Evolutionary conservation across 1,284 basidiomycete species (phyloP), one percentile per base, ranked within the genome.

Genomic region (Cutaneotrichosporon cyanovorans): DNA sequence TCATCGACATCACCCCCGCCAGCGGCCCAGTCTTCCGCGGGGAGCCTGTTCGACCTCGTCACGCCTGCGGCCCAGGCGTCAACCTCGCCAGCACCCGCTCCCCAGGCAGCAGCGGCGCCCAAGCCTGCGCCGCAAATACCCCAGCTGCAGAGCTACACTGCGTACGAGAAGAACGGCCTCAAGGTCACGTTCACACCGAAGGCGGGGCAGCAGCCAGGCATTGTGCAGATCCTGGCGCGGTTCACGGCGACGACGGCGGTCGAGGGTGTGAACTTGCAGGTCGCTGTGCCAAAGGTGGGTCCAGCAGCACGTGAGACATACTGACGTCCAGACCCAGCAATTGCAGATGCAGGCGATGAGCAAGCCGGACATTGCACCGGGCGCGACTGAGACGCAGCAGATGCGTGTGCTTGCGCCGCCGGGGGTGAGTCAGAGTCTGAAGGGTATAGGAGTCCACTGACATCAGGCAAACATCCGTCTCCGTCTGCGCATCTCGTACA

Each of bases 281-380:
- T 92, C 37, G 95, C 95, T 4, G 95, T 99, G 9, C 95, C 95
- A 4, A 96, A 92, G 79, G 89, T 90, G 53, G 50, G 72, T 65
- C 12, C 14, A 2, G n/a, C n/a, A 1, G 12, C 14, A 8, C n/a
- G n/a, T n/a, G 19, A 25, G 28, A n/a, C 25, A n/a, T 5, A n/a
- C 55, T 57, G 25, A 51, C 42, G n/a, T 9, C 5, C 62, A 95
- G 90, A 90, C 90, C 0, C 93, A 97, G 74, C 92, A 96, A 67
- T 71, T 99, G 48, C 92, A 97, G 68, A 98, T 99, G 93, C 79
- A 91, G 50, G 88, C 93, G 5, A 97, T 98, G 83, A 91, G 89
- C 8, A 91, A 84, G 68, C 73, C 84, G 10, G 82, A 81, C 44
- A 77, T 98, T 20, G 74, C 71, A 14, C 84, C 89, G 0, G 90